Evolutionary conservation across 106 monocot species (phyloP).

Genomic region (Amphibolis antarctica): DNA sequence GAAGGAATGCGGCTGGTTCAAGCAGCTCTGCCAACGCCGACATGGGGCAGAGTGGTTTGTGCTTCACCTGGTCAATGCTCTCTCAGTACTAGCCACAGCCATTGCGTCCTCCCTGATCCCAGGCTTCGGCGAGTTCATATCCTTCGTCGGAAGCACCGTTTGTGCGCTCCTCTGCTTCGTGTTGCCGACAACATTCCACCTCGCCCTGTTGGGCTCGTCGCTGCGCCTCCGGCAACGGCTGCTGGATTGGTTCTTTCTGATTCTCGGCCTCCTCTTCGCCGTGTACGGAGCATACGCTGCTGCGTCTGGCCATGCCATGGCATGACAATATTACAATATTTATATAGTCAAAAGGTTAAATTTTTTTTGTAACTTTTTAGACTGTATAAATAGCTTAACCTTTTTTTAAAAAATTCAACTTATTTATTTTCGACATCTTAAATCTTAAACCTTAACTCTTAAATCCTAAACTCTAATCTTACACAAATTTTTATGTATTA

Average conservation of each 20-base stretch:
- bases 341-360: too few species aligned
- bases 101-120: constrained; percentile 61
- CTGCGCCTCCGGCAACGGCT: constrained; percentile 29
- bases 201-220: constrained; percentile 43
- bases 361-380: too few species aligned
- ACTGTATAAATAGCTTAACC: too few species aligned
- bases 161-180: constrained; percentile 84
- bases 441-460: too few species aligned
- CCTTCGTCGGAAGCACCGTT: constrained; percentile 73
- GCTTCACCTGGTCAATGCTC: constrained; percentile 31
- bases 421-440: too few species aligned
- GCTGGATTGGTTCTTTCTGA: constrained; percentile 45
- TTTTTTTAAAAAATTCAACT: too few species aligned
- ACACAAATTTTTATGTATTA: too few species aligned
- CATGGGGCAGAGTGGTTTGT: constrained; percentile 24
- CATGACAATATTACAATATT: neutral
- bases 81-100: constrained; percentile 27
- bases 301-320: constrained; percentile 11
- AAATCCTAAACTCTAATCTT: too few species aligned
- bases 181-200: constrained; percentile 76
- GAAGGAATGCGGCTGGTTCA: constrained; percentile 31
- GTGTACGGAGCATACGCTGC: constrained; percentile 45
- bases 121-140: constrained; percentile 72
- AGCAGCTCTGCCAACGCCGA: constrained; percentile 24
- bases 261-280: constrained; percentile 58